Conservation (phyloP, 192 early-diverging fungal genomes). For the Coemansia sp. region DNA sequence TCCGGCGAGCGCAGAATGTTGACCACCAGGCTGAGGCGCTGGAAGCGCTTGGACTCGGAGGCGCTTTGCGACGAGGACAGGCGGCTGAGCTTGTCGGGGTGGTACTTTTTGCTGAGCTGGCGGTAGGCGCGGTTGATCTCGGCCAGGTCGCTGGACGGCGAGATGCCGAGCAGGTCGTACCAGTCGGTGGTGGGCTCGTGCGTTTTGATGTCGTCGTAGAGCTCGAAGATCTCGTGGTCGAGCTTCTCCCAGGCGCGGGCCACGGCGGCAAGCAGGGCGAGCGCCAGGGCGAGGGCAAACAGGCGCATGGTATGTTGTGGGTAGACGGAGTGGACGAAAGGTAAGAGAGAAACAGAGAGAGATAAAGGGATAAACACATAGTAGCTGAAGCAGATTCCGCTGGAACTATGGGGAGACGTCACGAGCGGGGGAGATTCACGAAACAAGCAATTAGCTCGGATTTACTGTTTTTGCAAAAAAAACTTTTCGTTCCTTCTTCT, state of each 20-base stretch:
- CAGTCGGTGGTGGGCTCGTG: conserved; percentile 56
- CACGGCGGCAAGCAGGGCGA: conserved; percentile 5
- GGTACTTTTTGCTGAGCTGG: conserved; percentile 62
- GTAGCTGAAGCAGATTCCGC: no score
- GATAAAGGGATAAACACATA: background rate
- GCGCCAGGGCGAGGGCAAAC: background rate
- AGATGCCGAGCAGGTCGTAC: conserved; percentile 62
- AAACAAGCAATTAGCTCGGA: no score
- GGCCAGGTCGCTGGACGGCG: conserved; percentile 47
- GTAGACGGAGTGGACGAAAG: no score
- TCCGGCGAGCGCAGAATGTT: conserved; percentile 60
- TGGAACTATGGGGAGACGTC: no score
- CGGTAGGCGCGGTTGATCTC: conserved; percentile 68
- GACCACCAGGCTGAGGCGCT: conserved; percentile 61
- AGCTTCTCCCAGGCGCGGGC: conserved; percentile 51
- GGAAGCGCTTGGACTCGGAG: conserved; percentile 57
- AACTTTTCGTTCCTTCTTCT: conserved; percentile 13
- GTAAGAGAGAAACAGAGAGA: background rate
- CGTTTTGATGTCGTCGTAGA: conserved; percentile 68
- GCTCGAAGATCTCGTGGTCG: conserved; percentile 81
- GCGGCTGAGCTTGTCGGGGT: conserved; percentile 72
- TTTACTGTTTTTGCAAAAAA: background rate
- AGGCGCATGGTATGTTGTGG: background rate
- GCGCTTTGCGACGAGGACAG: conserved; percentile 14
- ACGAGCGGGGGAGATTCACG: no score